Conservation (phyloP, 1,284 basidiomycete species). For the Meira miltonrushii region DNA sequence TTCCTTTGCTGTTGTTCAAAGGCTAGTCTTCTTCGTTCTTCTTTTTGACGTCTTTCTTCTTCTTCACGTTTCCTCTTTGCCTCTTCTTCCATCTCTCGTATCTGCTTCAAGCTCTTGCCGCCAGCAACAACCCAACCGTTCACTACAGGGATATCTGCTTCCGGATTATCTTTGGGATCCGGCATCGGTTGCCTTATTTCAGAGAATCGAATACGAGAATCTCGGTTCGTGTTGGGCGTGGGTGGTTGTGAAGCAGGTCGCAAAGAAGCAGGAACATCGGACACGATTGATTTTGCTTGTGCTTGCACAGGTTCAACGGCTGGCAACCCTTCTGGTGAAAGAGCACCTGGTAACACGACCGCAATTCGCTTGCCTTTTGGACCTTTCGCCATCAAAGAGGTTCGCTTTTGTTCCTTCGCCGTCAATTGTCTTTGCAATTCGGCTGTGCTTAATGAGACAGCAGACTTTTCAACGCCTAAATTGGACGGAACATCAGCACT, state of each 20-base stretch:
- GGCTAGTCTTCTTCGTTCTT: neutral
- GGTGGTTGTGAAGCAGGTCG: neutral
- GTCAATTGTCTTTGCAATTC: slow-evolving; percentile 1
- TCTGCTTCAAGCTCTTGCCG: neutral
- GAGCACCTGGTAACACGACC: slow-evolving; percentile 4
- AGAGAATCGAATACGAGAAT: neutral
- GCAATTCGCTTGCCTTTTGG: slow-evolving; percentile 13
- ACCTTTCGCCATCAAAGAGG: neutral
- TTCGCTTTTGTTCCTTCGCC: neutral
- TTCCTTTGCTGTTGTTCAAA: neutral
- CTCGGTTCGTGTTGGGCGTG: neutral
- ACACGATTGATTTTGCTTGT: neutral
- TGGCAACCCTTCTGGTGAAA: neutral
- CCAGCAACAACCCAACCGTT: neutral
- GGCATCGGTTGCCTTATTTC: neutral
- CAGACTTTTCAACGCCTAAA: no score
- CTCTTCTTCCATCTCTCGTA: neutral
- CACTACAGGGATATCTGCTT: neutral
- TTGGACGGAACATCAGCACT: no score
- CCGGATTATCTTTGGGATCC: slow-evolving; percentile 2
- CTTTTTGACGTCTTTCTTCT: slow-evolving; percentile 1
- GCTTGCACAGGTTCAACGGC: no score
- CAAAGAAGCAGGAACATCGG: neutral
- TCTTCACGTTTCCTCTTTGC: neutral
- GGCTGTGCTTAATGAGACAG: neutral